Evolutionary conservation across 202 grass and related monocot genomes (phyloP).

Genomic region (Carex sylvatica): DNA sequence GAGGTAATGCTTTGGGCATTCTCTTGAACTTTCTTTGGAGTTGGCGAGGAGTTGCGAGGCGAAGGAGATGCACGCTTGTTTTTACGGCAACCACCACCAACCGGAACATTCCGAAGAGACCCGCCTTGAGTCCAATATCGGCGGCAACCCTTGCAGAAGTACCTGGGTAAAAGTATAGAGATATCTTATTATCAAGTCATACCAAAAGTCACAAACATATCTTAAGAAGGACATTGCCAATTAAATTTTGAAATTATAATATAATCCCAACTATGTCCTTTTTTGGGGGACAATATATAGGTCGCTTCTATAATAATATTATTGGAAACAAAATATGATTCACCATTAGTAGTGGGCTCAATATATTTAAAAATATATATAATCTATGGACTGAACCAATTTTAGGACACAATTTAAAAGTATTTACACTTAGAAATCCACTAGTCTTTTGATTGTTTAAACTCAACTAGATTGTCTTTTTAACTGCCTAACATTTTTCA

Average conservation of each 20-base stretch:
- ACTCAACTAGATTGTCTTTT: not conserved
- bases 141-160: constrained; percentile 37
- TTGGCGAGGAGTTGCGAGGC: constrained; percentile 1
- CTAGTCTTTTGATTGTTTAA: not conserved
- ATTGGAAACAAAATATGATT: not conserved
- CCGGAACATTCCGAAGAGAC: constrained; percentile 40
- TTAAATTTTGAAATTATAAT: not conserved
- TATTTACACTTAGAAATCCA: not conserved
- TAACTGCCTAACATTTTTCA: not conserved
- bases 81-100: constrained; percentile 39
- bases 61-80: constrained; percentile 32
- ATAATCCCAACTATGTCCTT: not conserved
- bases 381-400: not conserved
- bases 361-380: not conserved
- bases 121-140: constrained; percentile 47
- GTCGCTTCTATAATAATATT: not conserved
- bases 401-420: not conserved
- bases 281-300: too few species aligned
- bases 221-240: not conserved
- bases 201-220: not conserved
- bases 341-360: not conserved
- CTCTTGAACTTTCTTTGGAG: constrained; percentile 29
- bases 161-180: not conserved
- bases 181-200: not conserved
- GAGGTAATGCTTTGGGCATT: not conserved